Base-by-base conservation (phyloP, 78 protist species). In the Dictyostelium brefeldianum region DNA sequence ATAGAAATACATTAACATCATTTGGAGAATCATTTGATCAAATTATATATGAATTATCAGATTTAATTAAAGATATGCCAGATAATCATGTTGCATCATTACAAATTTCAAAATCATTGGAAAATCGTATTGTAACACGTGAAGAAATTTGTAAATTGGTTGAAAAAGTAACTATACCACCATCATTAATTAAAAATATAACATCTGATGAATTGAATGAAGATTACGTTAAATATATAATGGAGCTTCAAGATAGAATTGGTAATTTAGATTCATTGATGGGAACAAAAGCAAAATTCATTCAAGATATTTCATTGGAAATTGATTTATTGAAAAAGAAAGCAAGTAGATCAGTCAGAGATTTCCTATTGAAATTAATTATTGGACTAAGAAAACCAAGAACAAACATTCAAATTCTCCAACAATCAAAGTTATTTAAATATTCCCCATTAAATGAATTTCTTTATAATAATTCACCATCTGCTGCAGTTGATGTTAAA, bases 41-140 rank as follows among this genome's bases (percentile, higher is more conserved):
- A 65, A 75, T 77, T 64, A 70, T 75, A 18, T 56, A 17, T 8
- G 93, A 87, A 9, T 54, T 87, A 11, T 80, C 81, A 25, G 64
- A 59, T 48, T 48, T 87, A n/a, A 74, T 87, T 14, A 87, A 87
- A 51, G 93, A 87, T 65, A 87, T 87, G 93, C 93, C 93, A 25
- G 93, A 87, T 64, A 77, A 64, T 3, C 93, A 87, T 64, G 59
- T 87, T 6, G 81, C 84, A 29, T 62, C 93, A 53, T 51, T 59
- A 7, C 78, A 77, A 51, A 41, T 87, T 27, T 48, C 74, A 29
- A 80, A 74, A 31, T 53, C 93, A 50, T n/a, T 87, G 3, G 73
- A 59, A 8, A 74, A 87, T 64, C 77, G 93, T 64, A 74, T 77
- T 17, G 14, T 50, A 17, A 50, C 80, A 7, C 59, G 83, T 59